Evolutionary conservation across 371 early-diverging fungal genomes (phyloP), one percentile per base, ranked within the genome.

Genomic region (Batkoa obscura): DNA sequence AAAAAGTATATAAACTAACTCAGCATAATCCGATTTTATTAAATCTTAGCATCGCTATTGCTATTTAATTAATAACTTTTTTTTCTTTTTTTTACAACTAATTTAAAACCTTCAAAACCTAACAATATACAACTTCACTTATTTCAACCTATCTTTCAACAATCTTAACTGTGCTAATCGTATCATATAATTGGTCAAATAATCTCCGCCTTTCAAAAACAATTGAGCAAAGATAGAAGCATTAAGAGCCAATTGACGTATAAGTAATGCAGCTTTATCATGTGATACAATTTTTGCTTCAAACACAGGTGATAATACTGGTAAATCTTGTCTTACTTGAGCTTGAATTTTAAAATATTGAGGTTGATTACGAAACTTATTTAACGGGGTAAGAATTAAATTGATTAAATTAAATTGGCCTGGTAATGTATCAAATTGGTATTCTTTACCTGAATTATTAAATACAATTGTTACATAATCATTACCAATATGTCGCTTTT

Each of bases 401-500:
- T 90, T 87, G 59, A 93, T 81, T 63, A 83, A 89, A 65, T 94
- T 94, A 71, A 94, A 94, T 66, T 96, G 90, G 4, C 87, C 83
- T 0, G 90, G 84, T 17, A 94, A 68, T 0, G 93, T 94, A 56
- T 90, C 81, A 67, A 91, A 90, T 34, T 75, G 75, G 65, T 87
- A 94, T 5, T 78, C 76, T 1, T 59, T 55, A 2, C 88, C 91
- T 17, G 84, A 81, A 60, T 96, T 94, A 61, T 93, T 90, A 63
- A 84, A 96, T 12, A 94, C 84, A 58, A 96, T 81, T 34, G 82
- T 76, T 36, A 94, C 88, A 71, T 78, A 94, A 64, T 94, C 92
- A 63, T 96, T 96, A 42, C 94, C 97, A 55, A 96, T 87, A 64
- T 94, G 94, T 17, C 92, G 73, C 70, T 96, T 96, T 64, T 96